phyloP scores from a whole-genome alignment of 176 grass and related monocot genomes.

The Poa annua region DNA sequence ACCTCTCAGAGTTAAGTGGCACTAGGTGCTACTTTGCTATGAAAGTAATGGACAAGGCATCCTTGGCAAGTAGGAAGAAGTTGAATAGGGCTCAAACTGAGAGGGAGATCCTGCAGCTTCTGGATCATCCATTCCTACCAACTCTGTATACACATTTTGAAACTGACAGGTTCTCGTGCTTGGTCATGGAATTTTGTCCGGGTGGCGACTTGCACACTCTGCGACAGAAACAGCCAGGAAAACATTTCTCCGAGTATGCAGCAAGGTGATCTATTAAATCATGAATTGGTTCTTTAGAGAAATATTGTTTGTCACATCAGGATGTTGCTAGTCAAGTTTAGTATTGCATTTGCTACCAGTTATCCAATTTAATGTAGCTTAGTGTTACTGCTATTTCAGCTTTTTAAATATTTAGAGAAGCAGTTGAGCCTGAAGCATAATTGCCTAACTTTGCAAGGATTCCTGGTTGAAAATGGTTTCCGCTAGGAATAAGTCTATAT shows the following conservation, averaged over 20 bases:
- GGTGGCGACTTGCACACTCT: constrained; percentile 93
- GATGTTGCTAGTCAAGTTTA: constrained; percentile 12
- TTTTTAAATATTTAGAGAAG: constrained; percentile 14
- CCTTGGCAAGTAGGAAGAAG: constrained; percentile 86
- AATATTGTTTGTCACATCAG: constrained; percentile 7
- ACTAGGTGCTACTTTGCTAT: constrained; percentile 96
- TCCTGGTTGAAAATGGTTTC: neutral
- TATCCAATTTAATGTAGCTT: neutral
- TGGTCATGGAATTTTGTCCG: constrained; percentile 97
- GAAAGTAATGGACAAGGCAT: constrained; percentile 98
- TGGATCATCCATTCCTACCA: constrained; percentile 89
- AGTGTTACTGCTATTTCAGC: constrained; percentile 2
- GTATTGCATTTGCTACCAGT: neutral
- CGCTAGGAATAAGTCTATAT: neutral
- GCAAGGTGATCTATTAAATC: constrained; percentile 62
- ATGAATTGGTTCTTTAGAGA: neutral
- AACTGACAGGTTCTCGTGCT: constrained; percentile 84
- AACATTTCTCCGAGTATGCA: constrained; percentile 86
- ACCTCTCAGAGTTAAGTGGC: constrained; percentile 89
- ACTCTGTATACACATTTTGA: constrained; percentile 94
- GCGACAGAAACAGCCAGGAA: constrained; percentile 81
- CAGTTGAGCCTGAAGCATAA: constrained; percentile 17
- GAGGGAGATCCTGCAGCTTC: constrained; percentile 86
- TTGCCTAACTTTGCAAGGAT: neutral
- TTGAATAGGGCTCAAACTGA: constrained; percentile 90